These are phyloP conservation scores for Leptographium lundbergii DNA, from an alignment of 2,329 filamentous ascomycete species.

Conservation along the genomic window DNA sequence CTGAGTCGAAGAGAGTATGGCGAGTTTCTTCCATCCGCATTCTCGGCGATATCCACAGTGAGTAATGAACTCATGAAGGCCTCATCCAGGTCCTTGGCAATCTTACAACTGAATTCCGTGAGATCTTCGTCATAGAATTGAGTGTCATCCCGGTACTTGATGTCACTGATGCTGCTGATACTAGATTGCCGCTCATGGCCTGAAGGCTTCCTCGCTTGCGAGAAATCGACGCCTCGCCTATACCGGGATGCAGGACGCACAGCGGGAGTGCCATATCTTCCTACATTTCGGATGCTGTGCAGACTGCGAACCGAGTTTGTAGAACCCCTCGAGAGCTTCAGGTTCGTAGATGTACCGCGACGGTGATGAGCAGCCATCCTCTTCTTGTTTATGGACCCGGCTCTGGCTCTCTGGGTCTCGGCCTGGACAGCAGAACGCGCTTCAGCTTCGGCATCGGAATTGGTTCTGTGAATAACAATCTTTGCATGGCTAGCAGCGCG, in stretches of 20 bases:
- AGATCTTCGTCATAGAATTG: constrained; percentile 57
- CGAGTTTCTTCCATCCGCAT: constrained; percentile 20
- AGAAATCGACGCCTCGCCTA: constrained; percentile 44
- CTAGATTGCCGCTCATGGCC: constrained; percentile 8
- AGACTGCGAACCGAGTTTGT: constrained; percentile 31
- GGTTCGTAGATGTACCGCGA: constrained; percentile 16
- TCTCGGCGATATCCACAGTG: constrained; percentile 10
- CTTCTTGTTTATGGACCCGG: constrained; percentile 1
- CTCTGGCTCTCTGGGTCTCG: constrained; percentile 7
- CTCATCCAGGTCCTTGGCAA: constrained; percentile 83
- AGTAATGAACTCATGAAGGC: constrained; percentile 64
- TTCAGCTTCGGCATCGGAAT: constrained; percentile 20
- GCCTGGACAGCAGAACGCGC: constrained; percentile 18
- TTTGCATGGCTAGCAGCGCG: constrained; percentile 49
- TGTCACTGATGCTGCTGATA: background rate
- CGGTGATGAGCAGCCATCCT: constrained; percentile 17
- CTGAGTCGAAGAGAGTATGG: constrained; percentile 31
- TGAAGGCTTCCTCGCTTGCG: constrained; percentile 29
- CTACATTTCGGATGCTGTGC: constrained; percentile 9
- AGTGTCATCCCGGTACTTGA: constrained; percentile 4
- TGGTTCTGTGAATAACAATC: constrained; percentile 53
- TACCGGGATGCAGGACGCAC: constrained; percentile 31
- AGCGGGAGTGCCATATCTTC: constrained; percentile 25
- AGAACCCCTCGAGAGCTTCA: constrained; percentile 26
- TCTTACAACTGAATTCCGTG: constrained; percentile 68